These are phyloP conservation scores for Saksenaea oblongispora DNA, from an alignment of 371 early-diverging fungal genomes.

Conservation along the genomic window DNA sequence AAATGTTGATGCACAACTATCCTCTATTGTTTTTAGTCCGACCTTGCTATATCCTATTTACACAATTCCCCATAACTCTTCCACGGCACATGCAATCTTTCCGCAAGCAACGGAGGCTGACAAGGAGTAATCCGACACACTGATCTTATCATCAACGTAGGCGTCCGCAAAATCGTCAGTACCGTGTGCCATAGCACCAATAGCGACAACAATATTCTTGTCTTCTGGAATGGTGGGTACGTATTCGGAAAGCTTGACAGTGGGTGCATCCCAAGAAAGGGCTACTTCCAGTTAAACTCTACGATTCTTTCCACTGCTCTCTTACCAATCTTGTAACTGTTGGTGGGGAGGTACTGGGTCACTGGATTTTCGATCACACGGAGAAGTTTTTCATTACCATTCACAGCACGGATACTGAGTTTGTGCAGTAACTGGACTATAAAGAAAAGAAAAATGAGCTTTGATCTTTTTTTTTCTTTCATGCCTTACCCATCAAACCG, in stretches of 20 bases:
- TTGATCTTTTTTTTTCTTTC: not conserved
- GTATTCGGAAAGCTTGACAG: constrained; percentile 82
- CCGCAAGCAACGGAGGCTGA: constrained; percentile 95
- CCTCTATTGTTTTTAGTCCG: too few relatives aligned
- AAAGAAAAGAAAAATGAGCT: not conserved
- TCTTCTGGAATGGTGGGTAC: constrained; percentile 78
- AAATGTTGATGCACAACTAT: too few relatives aligned
- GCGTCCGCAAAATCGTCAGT: constrained; percentile 91
- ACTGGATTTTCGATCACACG: constrained; percentile 97
- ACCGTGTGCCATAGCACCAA: constrained; percentile 98
- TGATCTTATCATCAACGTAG: constrained; percentile 95
- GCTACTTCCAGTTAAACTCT: constrained; percentile 42
- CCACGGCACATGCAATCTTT: constrained; percentile 85
- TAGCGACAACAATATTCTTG: constrained; percentile 84
- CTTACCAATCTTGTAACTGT: constrained; percentile 82
- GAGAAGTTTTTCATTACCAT: constrained; percentile 90
- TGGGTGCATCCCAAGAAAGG: constrained; percentile 91
- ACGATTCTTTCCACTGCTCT: constrained; percentile 1
- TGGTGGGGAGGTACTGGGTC: constrained; percentile 91
- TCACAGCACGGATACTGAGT: constrained; percentile 89
- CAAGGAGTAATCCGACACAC: constrained; percentile 92
- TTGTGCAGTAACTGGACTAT: constrained; percentile 97
- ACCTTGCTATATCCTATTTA: constrained; percentile 39
- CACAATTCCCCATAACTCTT: constrained; percentile 86
- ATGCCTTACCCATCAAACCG: constrained; percentile 83